Percentiles rank a stretch among this genome's conserved stretches.
These are phyloP conservation scores for Isabelozyma pseudorhagii DNA, from an alignment of 805 yeast genomes.

Conservation along the genomic window DNA sequence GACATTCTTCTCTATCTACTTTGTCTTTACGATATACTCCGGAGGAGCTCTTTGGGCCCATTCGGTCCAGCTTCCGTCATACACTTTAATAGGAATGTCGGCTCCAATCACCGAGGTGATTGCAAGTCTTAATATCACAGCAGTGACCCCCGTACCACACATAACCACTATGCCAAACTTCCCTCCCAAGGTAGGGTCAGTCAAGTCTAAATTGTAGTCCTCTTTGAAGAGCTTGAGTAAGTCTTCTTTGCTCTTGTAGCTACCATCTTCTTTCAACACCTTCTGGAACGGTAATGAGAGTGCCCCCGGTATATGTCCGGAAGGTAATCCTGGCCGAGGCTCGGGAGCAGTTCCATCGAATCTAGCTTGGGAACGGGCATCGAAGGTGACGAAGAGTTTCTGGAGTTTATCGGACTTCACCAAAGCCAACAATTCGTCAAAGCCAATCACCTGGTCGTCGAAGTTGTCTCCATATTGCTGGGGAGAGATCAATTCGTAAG, in stretches of 20 bases:
- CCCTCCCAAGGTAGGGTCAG: slow-evolving; percentile 23
- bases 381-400: slow-evolving; percentile 55
- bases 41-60: slow-evolving; percentile 76
- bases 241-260: slow-evolving; percentile 46
- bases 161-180: slow-evolving; percentile 72
- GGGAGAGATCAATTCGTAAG: slow-evolving; percentile 17
- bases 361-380: slow-evolving; percentile 77
- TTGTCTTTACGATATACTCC: slow-evolving; percentile 45
- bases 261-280: slow-evolving; percentile 48
- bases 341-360: slow-evolving; percentile 82
- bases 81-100: slow-evolving; percentile 36
- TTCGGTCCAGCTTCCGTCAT: slow-evolving; percentile 87
- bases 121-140: slow-evolving; percentile 81
- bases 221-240: slow-evolving; percentile 44
- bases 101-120: slow-evolving; percentile 34
- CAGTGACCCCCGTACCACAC: slow-evolving; percentile 98
- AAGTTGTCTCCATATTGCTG: slow-evolving; percentile 30
- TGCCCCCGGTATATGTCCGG: slow-evolving; percentile 89
- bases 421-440: slow-evolving; percentile 61
- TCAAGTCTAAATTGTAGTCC: slow-evolving; percentile 30
- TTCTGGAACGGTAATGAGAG: slow-evolving; percentile 70
- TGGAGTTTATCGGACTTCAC: slow-evolving; percentile 48
- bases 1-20: no score
- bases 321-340: slow-evolving; percentile 81
- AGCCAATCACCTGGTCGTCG: slow-evolving; percentile 54